A percentile compares a stretch with the other conserved stretches of the same genome.
Evolutionary conservation across 306 rosid species (phyloP).

Genomic region (Elaeagnus macrophylla): DNA sequence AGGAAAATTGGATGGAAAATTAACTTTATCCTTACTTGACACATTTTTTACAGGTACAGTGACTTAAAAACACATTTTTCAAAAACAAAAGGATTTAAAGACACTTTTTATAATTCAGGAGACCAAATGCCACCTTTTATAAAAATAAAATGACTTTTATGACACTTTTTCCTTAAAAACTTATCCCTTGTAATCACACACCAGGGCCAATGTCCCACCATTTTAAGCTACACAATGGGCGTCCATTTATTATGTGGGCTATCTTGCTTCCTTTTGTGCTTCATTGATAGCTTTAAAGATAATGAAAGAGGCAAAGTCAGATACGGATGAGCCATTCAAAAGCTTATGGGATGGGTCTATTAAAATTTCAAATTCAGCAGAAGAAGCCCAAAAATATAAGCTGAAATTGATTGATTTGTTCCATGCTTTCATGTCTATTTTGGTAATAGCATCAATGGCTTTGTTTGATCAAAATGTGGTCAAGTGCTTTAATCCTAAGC

Average conservation of each 20-base stretch:
- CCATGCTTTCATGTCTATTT: slow-evolving; percentile 46
- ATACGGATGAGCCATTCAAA: slow-evolving; percentile 47
- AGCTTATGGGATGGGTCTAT: slow-evolving; percentile 74
- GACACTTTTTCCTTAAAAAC: too few relatives aligned
- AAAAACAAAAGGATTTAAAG: too few relatives aligned
- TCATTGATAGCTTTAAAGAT: slow-evolving; percentile 57
- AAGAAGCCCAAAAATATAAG: slow-evolving; percentile 37
- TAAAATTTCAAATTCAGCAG: slow-evolving; percentile 19
- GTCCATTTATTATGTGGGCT: slow-evolving; percentile 38
- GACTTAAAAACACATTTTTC: too few relatives aligned
- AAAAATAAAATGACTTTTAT: too few relatives aligned
- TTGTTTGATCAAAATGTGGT: slow-evolving; percentile 54
- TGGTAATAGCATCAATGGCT: slow-evolving; percentile 58
- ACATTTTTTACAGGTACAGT: too few relatives aligned
- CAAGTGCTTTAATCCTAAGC: slow-evolving; percentile 47
- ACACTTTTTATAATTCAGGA: too few relatives aligned
- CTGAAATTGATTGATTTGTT: slow-evolving; percentile 42
- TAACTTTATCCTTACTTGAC: too few relatives aligned
- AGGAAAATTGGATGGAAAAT: too few relatives aligned
- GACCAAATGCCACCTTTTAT: too few relatives aligned
- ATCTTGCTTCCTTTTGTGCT: slow-evolving; percentile 40
- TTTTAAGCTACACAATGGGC: slow-evolving; percentile 23
- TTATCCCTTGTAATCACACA: slow-evolving; percentile 44
- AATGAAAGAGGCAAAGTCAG: slow-evolving; percentile 48
- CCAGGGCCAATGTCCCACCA: slow-evolving; percentile 41